These are phyloP conservation scores for Paramecium sexaurelia DNA, from an alignment of 73 alveolate species.

Conservation along the genomic window DNA sequence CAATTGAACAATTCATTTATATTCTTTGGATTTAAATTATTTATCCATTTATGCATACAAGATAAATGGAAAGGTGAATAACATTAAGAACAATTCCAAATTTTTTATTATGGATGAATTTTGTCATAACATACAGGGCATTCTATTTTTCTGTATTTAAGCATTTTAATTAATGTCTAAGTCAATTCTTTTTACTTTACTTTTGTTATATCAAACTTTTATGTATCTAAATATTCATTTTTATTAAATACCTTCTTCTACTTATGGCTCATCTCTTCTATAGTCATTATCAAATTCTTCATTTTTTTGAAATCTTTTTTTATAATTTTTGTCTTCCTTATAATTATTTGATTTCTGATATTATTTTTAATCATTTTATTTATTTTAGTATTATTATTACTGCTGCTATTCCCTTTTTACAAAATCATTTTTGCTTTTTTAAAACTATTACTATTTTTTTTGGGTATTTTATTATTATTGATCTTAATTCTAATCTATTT, in stretches of 20 bases:
- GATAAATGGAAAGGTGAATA: constrained; percentile 87
- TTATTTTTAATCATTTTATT: neutral
- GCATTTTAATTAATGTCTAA: constrained; percentile 57
- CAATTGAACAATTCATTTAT: constrained; percentile 72
- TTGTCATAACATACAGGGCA: constrained; percentile 81
- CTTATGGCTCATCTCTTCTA: constrained; percentile 68
- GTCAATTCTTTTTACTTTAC: constrained; percentile 50
- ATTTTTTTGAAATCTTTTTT: neutral
- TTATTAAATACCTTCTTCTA: constrained; percentile 27
- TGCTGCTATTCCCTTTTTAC: neutral
- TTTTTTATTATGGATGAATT: constrained; percentile 71
- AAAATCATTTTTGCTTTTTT: neutral
- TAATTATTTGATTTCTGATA: neutral
- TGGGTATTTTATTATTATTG: neutral
- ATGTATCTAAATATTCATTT: constrained; percentile 58
- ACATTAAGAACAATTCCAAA: constrained; percentile 93
- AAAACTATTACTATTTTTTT: neutral
- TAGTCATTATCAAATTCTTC: neutral
- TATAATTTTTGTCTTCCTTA: neutral
- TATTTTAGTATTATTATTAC: neutral
- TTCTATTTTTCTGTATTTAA: constrained; percentile 65
- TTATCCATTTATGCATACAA: constrained; percentile 94
- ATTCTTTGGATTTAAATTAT: constrained; percentile 80
- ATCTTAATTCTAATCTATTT: neutral
- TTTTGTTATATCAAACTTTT: constrained; percentile 59